Base-by-base conservation (phyloP, 2,329 filamentous ascomycete genomes). In the Graphilbum ipis-grandicollis region DNA sequence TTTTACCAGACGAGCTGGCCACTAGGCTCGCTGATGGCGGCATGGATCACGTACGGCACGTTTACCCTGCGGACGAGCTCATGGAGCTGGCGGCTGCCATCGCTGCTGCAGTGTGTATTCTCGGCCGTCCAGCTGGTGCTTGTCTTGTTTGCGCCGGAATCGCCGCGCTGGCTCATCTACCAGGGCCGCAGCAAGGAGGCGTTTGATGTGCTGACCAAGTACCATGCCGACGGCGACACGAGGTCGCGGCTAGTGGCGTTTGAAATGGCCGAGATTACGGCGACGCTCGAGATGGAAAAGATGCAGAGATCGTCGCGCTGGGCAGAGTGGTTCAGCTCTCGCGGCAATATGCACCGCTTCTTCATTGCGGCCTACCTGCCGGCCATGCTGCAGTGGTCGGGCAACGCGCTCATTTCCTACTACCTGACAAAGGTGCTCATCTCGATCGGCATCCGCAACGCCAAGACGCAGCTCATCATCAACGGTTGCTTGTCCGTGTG, bases 1-100 rank as follows among this genome's bases (percentile, higher is more conserved):
- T 60, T 88, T 4, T 81, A 86, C 52, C 81, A 86, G 48, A 85
- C 86, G 50, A 86, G 86, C 79, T 53, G 88, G 36, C 81, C 80
- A 1, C 68, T 88, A 21, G 82, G 82, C 39, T 62, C 79, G 14
- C 65, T 90, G 2, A 57, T 75, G 14, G 81, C 82, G 0, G 66
- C 73, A 0, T 85, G 80, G 79, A 71, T 80, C 34, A 74, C 72
- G 0, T 88, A 75, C 42, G 81, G 75, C 32, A 59, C 57, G 14
- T 59, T 50, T 34, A 22, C 29, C 14, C 28, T 50, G 42, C 23
- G 44, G 43, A 33, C 34, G 0, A 47, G 43, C 4, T 36, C 48
- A 3, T 44, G 49, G 38, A 51, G 53, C 33, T 56, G 51, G 49
- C 50, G 54, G 2, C 51, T 57, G 26, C 54, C 52, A 4, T 29